phyloP scores from a whole-genome alignment of 2,329 filamentous ascomycete species.

The Neofusicoccum sp. region DNA sequence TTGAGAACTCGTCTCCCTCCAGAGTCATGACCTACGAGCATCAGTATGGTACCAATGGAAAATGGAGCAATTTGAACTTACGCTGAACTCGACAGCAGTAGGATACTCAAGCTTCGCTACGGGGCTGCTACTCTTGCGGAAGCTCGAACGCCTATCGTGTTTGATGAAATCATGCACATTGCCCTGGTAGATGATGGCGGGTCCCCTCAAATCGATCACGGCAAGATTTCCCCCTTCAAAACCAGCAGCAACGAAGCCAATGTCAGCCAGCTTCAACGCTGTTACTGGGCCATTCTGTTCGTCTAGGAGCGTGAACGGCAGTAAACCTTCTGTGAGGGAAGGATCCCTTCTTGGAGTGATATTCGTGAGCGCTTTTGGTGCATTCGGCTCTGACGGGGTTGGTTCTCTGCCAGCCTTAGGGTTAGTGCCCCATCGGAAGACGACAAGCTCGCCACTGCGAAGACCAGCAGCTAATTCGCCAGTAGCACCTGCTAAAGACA shows the following conservation, averaged over 20 bases:
- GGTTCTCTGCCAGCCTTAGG: constrained; percentile 67
- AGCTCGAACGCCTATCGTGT: constrained; percentile 73
- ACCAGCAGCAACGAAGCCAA: constrained; percentile 87
- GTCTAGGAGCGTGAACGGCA: constrained; percentile 80
- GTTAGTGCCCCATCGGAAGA: constrained; percentile 90
- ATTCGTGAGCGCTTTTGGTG: constrained; percentile 63
- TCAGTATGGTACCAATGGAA: not conserved
- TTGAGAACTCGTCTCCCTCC: constrained; percentile 93
- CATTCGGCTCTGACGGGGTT: constrained; percentile 52
- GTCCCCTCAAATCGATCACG: constrained; percentile 86
- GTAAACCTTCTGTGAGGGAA: constrained; percentile 73
- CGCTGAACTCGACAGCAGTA: constrained; percentile 83
- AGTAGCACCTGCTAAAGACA: constrained; percentile 77
- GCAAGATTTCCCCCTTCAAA: constrained; percentile 80
- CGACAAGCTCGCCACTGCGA: constrained; percentile 76
- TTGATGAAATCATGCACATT: constrained; percentile 74
- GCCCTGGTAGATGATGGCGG: constrained; percentile 77
- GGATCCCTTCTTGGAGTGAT: constrained; percentile 74
- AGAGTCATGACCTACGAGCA: constrained; percentile 68
- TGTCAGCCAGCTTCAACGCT: constrained; percentile 80
- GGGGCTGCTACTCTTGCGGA: constrained; percentile 59
- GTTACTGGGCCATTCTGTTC: constrained; percentile 82
- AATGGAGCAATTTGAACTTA: constrained; percentile 23
- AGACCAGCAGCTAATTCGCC: constrained; percentile 86
- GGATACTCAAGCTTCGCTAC: constrained; percentile 68